phyloP scores from a whole-genome alignment of 305 asterid genomes.

The Solanum chacoense region DNA sequence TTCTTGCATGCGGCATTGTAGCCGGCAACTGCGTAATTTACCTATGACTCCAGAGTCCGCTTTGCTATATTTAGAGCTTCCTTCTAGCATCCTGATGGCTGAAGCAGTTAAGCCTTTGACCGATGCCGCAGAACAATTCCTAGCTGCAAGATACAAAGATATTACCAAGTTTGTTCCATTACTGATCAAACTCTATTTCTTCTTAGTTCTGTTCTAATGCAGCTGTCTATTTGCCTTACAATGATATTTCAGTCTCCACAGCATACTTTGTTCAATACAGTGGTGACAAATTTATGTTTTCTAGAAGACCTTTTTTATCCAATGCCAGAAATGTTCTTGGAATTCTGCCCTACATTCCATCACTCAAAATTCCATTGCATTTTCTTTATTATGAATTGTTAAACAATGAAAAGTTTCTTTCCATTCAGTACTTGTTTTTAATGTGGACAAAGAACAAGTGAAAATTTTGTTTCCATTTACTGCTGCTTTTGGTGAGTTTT shows the following conservation, averaged over 20 bases:
- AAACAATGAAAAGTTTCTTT: not conserved
- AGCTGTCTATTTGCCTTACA: not conserved
- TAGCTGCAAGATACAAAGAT: constrained; percentile 75
- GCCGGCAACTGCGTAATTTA: constrained; percentile 55
- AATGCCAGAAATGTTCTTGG: not conserved
- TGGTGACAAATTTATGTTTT: not conserved
- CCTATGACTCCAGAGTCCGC: constrained; percentile 91
- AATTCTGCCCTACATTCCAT: not conserved
- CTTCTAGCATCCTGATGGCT: constrained; percentile 78
- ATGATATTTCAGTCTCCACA: not conserved
- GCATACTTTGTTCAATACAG: not conserved
- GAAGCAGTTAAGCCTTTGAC: constrained; percentile 87
- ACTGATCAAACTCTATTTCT: not conserved
- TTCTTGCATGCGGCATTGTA: constrained; percentile 89
- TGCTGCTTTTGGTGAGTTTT: not conserved
- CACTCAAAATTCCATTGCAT: not conserved
- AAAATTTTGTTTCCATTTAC: not conserved
- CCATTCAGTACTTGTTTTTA: not conserved
- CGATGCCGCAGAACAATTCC: constrained; percentile 74
- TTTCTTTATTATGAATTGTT: not conserved
- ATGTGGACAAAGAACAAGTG: not conserved
- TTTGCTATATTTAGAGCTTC: constrained; percentile 80
- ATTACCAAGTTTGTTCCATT: constrained; percentile 55
- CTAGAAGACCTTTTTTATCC: not conserved
- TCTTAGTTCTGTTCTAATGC: not conserved